Conservation (phyloP, 164 flowering plant species). For the Aristolochia californica region DNA sequence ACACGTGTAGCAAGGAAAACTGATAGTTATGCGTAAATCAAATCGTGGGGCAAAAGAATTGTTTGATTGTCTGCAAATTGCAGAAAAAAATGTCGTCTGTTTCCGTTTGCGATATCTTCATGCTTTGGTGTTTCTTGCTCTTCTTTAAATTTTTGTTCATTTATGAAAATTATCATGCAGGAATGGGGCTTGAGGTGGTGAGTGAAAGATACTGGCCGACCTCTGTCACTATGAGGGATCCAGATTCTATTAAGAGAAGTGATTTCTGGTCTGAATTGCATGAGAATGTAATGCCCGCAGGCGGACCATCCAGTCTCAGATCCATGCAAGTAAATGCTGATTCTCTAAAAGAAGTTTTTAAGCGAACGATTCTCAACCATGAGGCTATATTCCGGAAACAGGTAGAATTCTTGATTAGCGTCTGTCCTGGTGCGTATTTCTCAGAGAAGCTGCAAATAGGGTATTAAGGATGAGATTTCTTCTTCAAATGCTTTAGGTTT, state of each 20-base stretch:
- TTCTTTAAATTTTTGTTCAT: background rate
- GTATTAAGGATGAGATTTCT: background rate
- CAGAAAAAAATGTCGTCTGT: too few species aligned
- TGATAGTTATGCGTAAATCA: too few species aligned
- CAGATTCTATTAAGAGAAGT: conserved; percentile 6
- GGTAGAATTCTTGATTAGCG: conserved; percentile 18
- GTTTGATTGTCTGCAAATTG: too few species aligned
- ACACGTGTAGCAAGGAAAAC: too few species aligned
- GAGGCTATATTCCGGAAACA: conserved; percentile 37
- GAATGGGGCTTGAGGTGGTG: conserved; percentile 4
- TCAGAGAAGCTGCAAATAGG: too few species aligned
- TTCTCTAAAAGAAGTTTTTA: conserved; percentile 23
- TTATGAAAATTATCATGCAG: conserved; percentile 4
- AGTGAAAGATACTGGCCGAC: conserved; percentile 4
- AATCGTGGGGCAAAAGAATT: too few species aligned
- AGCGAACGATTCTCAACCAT: conserved; percentile 33
- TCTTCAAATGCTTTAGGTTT: conserved; percentile 21
- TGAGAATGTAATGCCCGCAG: conserved; percentile 21
- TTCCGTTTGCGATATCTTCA: background rate
- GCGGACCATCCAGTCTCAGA: conserved; percentile 19
- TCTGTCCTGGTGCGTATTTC: too few species aligned
- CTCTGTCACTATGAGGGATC: background rate
- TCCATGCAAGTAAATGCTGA: conserved; percentile 16
- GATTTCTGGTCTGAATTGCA: conserved; percentile 3
- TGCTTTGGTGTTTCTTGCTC: background rate